Evolutionary conservation across 2,329 filamentous ascomycete species (phyloP).

Genomic region (Chaetomium olivaceum): DNA sequence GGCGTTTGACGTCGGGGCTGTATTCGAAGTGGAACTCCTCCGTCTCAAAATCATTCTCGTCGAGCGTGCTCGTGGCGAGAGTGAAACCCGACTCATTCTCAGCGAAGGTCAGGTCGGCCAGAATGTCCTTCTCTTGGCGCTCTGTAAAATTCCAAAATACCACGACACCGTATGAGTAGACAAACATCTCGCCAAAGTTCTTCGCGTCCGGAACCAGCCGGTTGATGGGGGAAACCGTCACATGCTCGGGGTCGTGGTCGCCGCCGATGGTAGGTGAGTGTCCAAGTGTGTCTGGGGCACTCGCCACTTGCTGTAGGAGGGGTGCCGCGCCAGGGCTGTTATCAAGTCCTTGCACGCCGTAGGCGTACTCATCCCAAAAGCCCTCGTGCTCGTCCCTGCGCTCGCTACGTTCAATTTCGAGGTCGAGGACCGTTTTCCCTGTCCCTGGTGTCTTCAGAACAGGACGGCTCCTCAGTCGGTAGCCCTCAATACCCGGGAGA

Average conservation of each 20-base stretch:
- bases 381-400: constrained; percentile 85
- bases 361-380: constrained; percentile 76
- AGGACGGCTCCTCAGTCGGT: constrained; percentile 83
- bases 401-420: constrained; percentile 95
- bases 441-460: constrained; percentile 86
- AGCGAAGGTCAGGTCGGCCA: constrained; percentile 91
- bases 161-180: constrained; percentile 95
- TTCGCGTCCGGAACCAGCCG: constrained; percentile 70
- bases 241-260: constrained; percentile 20
- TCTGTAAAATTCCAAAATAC: constrained; percentile 99
- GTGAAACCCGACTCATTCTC: constrained; percentile 63
- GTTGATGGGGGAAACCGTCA: constrained; percentile 46
- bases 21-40: constrained; percentile 99
- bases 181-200: constrained; percentile 90
- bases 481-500: constrained; percentile 81
- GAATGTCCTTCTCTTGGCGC: constrained; percentile 91
- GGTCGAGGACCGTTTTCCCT: constrained; percentile 86
- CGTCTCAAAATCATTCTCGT: constrained; percentile 91
- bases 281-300: constrained; percentile 30
- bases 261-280: constrained; percentile 32
- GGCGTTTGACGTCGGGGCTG: constrained; percentile 78
- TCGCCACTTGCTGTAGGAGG: constrained; percentile 31
- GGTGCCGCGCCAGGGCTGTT: constrained; percentile 29
- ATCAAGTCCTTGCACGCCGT: constrained; percentile 45
- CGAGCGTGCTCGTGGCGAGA: constrained; percentile 75